Conservation (phyloP, 1,284 basidiomycete species). For the Jaminaea rosea region DNA sequence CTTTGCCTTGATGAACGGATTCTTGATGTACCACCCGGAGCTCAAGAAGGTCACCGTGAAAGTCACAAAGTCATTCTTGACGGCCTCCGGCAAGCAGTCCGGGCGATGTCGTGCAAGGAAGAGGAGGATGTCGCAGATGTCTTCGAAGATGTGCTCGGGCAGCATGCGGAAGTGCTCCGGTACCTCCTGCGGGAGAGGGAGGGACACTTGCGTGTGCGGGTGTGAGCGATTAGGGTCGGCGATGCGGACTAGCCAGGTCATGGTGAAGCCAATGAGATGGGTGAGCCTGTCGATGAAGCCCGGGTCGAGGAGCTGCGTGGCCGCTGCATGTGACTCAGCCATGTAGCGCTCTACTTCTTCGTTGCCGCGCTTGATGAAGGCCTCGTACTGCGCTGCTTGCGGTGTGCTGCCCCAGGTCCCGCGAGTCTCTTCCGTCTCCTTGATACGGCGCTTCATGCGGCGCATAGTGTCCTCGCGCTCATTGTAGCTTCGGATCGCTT, state of each 20-base stretch:
- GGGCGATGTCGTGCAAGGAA: conserved; percentile 64
- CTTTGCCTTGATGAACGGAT: conserved; percentile 96
- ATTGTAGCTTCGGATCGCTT: conserved; percentile 59
- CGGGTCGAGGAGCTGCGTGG: conserved; percentile 77
- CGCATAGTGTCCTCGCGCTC: conserved; percentile 59
- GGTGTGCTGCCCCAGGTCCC: conserved; percentile 28
- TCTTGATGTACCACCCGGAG: conserved; percentile 94
- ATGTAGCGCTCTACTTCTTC: conserved; percentile 44
- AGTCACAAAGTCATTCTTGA: conserved; percentile 70
- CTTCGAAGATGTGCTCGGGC: conserved; percentile 90
- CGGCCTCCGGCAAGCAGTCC: conserved; percentile 67
- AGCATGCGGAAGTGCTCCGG: conserved; percentile 76
- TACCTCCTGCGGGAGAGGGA: conserved; percentile 72
- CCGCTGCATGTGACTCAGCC: conserved; percentile 61
- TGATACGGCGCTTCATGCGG: conserved; percentile 59
- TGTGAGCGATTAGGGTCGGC: conserved; percentile 77
- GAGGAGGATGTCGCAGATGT: conserved; percentile 79
- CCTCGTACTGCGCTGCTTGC: conserved; percentile 41
- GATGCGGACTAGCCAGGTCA: conserved; percentile 85
- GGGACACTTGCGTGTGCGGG: conserved; percentile 51
- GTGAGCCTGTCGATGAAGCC: conserved; percentile 71
- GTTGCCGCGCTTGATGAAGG: conserved; percentile 37
- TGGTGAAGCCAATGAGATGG: conserved; percentile 77
- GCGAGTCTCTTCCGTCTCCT: conserved; percentile 59
- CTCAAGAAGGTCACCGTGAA: conserved; percentile 87